Conservation (phyloP, 345 rosid genomes). For the Bretschneidera sinensis region DNA sequence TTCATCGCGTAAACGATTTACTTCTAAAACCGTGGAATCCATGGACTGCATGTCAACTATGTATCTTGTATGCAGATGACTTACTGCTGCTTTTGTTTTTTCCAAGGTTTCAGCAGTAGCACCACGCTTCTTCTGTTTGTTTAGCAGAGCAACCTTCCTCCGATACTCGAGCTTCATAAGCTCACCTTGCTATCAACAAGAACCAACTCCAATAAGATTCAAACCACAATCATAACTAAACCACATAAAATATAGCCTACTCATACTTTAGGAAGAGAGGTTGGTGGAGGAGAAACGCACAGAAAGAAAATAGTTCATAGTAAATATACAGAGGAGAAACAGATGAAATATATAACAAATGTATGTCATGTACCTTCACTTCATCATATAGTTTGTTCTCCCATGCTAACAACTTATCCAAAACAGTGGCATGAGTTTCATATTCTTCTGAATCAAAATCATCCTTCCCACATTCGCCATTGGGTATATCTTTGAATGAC, state of each 20-base stretch:
- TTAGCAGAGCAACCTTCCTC: slow-evolving; percentile 65
- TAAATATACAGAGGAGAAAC: neutral
- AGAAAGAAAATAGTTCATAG: neutral
- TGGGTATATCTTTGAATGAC: slow-evolving; percentile 54
- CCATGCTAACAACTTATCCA: slow-evolving; percentile 95
- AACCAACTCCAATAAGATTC: slow-evolving; percentile 10
- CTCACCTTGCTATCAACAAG: slow-evolving; percentile 74
- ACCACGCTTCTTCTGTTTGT: slow-evolving; percentile 76
- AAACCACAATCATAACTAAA: neutral
- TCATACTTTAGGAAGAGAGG: too few relatives aligned
- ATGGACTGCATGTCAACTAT: slow-evolving; percentile 98
- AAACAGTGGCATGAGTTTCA: slow-evolving; percentile 87
- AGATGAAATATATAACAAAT: neutral
- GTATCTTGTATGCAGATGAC: slow-evolving; percentile 87
- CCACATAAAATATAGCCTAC: neutral
- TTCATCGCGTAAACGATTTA: slow-evolving; percentile 77
- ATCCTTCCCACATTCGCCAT: slow-evolving; percentile 61
- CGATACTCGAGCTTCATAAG: slow-evolving; percentile 92
- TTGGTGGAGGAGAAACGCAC: neutral
- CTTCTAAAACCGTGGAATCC: slow-evolving; percentile 93
- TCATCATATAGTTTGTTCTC: slow-evolving; percentile 96
- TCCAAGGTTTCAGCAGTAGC: slow-evolving; percentile 76
- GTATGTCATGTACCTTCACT: slow-evolving; percentile 62
- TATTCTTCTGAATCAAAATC: slow-evolving; percentile 65
- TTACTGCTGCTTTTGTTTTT: slow-evolving; percentile 88